These are phyloP conservation scores for Metarhizium sp. DNA, from an alignment of 2,329 filamentous ascomycete species.

Conservation along the genomic window DNA sequence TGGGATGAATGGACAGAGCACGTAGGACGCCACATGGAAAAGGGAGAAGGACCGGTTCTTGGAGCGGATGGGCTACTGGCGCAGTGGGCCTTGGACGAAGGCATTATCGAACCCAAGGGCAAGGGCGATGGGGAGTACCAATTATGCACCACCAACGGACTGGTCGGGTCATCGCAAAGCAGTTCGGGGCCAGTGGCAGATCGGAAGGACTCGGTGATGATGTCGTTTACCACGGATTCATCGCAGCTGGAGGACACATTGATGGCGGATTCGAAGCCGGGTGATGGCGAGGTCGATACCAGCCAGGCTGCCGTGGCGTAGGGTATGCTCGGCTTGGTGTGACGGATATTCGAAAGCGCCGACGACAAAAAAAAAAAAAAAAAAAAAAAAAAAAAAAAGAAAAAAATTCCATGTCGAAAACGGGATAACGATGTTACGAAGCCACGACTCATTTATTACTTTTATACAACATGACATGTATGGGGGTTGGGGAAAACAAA, in stretches of 20 bases:
- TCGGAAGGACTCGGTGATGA: slow-evolving; percentile 16
- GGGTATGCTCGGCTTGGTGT: not conserved
- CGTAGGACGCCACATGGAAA: slow-evolving; percentile 82
- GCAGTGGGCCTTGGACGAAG: slow-evolving; percentile 53
- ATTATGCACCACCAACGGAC: slow-evolving; percentile 26
- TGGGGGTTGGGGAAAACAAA: not conserved
- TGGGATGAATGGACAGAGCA: slow-evolving; percentile 95
- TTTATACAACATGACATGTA: not conserved
- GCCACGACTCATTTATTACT: slow-evolving; percentile 4
- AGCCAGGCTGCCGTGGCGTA: not conserved
- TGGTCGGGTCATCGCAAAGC: slow-evolving; percentile 8
- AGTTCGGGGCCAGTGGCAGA: slow-evolving; percentile 9
- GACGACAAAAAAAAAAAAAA: not conserved
- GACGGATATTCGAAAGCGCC: not conserved
- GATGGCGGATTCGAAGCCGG: slow-evolving; percentile 14
- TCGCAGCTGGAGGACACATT: slow-evolving; percentile 14
- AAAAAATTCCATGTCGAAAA: not conserved
- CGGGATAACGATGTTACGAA: not conserved
- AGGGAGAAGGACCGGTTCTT: slow-evolving; percentile 48
- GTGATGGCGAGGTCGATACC: slow-evolving; percentile 14
- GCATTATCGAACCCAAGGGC: slow-evolving; percentile 49
- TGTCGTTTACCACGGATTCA: slow-evolving; percentile 9
- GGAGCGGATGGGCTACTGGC: slow-evolving; percentile 49
- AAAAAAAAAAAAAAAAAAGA: too few relatives aligned
- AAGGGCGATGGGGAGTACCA: slow-evolving; percentile 47